Evolutionary conservation across 2,329 filamentous ascomycete species (phyloP), one percentile per base, ranked within the genome.

Genomic region (Stachybotrys elegans): DNA sequence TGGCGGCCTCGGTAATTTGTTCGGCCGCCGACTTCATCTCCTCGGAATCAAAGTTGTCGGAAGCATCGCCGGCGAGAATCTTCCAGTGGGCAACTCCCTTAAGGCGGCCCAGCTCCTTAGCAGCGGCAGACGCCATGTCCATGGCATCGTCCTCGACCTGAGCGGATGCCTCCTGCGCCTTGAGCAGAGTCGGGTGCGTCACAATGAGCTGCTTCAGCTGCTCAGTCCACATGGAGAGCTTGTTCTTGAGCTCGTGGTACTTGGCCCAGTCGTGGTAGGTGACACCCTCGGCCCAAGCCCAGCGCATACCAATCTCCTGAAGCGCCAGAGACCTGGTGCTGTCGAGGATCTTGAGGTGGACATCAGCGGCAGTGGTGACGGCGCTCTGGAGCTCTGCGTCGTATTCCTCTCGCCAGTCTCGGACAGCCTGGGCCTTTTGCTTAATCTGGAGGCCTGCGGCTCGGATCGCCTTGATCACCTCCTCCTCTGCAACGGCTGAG

Each of bases 251-350:
- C 47, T 87, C 81, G 62, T 97, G 90, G 60, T 95, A 98, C 62
- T 92, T 93, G 47, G 85, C 81, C 93, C 93, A 98, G 63, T 98
- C 90, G 63, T 94, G 91, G 73, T 98, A 96, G 2, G 92, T 95
- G 48, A 98, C 80, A 23, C 89, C 89, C 46, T 97, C 90, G 69
- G 90, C 93, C 84, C 88, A 95, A 12, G 92, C 90, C 91, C 93
- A 98, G 58, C 79, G 81, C 82, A 94, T 92, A 45, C 91, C 91
- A 43, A 96, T 89, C 62, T 94, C 88, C 61, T 95, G 88, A 25
- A 96, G 75, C 6, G 90, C 88, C 27, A 95, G 74, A 55, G 91
- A 86, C 34, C 88, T 82, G 48, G 93, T 91, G 57, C 81, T 80
- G 51, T 92, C 86, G 23, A 96, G 78, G 14, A 94, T 88, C 58